These are phyloP conservation scores for Paralagenidium karlingii DNA, from an alignment of 352 stramenopile genomes.

Conservation along the genomic window DNA sequence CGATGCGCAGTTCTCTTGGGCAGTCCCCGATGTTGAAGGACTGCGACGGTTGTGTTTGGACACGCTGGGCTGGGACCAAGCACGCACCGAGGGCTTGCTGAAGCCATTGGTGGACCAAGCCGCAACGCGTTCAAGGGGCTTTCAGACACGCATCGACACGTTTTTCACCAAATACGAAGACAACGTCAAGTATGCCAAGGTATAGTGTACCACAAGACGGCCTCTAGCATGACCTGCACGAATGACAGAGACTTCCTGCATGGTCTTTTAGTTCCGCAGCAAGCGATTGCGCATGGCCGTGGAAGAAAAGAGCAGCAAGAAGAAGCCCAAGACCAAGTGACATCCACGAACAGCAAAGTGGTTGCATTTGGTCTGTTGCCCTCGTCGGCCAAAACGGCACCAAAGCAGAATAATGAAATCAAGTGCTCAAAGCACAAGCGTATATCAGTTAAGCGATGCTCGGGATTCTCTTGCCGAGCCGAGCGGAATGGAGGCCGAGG, in stretches of 20 bases:
- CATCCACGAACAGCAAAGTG: not conserved
- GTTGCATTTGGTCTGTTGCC: no score
- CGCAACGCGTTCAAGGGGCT: slow-evolving; percentile 18
- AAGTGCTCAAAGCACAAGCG: no score
- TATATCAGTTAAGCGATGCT: no score
- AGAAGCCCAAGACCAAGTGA: slow-evolving; percentile 1
- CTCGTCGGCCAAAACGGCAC: no score
- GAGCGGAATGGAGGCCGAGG: no score
- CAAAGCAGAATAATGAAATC: no score
- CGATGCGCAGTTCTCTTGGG: slow-evolving; percentile 87
- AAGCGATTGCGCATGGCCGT: slow-evolving; percentile 83
- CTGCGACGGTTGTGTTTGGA: slow-evolving; percentile 81
- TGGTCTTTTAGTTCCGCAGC: slow-evolving; percentile 81
- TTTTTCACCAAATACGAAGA: slow-evolving; percentile 96
- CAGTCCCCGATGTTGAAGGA: slow-evolving; percentile 73
- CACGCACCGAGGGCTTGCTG: slow-evolving; percentile 84
- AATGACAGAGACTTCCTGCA: no score
- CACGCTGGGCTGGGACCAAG: slow-evolving; percentile 88
- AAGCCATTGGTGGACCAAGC: slow-evolving; percentile 78
- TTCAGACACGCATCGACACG: slow-evolving; percentile 90
- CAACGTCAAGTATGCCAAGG: slow-evolving; percentile 90
- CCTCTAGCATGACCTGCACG: no score
- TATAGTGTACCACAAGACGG: no score
- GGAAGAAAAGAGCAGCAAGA: slow-evolving; percentile 16
- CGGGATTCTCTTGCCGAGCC: no score